Evolutionary conservation across 495 filamentous ascomycete species (phyloP), one percentile per base, ranked within the genome.

Genomic region (Staphylotrichum longicolle): DNA sequence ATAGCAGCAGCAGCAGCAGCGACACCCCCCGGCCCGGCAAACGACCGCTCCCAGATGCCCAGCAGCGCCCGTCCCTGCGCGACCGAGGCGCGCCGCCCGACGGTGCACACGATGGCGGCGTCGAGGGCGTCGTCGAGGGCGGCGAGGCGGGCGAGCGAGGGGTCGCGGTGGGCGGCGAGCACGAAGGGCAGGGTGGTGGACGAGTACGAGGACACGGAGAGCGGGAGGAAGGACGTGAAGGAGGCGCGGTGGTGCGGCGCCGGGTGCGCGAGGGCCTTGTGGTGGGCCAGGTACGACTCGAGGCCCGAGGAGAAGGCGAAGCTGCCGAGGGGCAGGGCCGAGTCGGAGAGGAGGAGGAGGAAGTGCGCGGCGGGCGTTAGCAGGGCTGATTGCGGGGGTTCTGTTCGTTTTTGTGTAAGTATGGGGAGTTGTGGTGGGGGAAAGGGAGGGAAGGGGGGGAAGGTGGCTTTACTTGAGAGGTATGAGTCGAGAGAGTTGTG

Each of bases 281-380:
- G 83, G 78, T 98, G 94, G 3, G 90, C 88, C 34, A 96, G 85
- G 74, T 91, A 97, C 54, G 93, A 97, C 72, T 99, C 94, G 39
- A 99, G 84, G 0, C 93, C 93, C 65, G 84, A 89, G 78, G 88
- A 93, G 83, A 96, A 99, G 63, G 94, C 94, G 77, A 99, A 99
- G 45, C 92, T 95, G 68, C 95, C 95, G 0, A 99, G 80, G 7
- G 94, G 94, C 7, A 99, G 86, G 42, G 94, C 94, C 7, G 94
- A 96, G 81, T 99, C 94, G 40, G 94, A 88, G 66, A 99, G 88
- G 11, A 97, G 85, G 54, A 98, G 86, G 62, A 97, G 88, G 58
- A 90, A 84, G 75, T 97, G 94, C 35, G 80, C 77, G 1, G 75
- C 61, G 37, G 57, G 66, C 59, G 66, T 40, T 50, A 46, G 49